Percentiles rank a stretch among this genome's conserved stretches.
phyloP scores from a whole-genome alignment of 2,329 filamentous ascomycete genomes.

The Neonectria punicea region DNA sequence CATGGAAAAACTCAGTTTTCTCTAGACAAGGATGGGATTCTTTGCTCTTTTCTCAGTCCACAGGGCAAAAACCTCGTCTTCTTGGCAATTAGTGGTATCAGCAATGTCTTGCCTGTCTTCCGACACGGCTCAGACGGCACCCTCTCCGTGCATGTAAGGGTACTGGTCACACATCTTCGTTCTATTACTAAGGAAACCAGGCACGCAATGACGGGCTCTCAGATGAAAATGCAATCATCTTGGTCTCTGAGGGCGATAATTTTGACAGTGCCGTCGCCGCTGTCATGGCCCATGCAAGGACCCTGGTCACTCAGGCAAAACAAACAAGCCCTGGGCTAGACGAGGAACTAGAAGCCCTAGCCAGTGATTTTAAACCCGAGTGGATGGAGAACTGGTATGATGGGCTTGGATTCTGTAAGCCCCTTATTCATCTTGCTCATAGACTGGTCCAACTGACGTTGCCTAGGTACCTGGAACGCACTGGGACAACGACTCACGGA shows the following conservation, averaged over 20 bases:
- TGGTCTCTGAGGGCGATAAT: slow-evolving; percentile 76
- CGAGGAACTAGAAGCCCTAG: slow-evolving; percentile 57
- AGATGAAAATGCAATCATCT: slow-evolving; percentile 66
- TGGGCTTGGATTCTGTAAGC: slow-evolving; percentile 85
- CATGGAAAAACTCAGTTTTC: slow-evolving; percentile 77
- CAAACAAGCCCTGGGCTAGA: slow-evolving; percentile 54
- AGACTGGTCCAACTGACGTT: slow-evolving; percentile 27
- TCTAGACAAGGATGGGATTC: slow-evolving; percentile 80
- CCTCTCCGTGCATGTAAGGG: slow-evolving; percentile 72
- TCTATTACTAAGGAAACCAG: slow-evolving; percentile 48
- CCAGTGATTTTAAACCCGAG: slow-evolving; percentile 62
- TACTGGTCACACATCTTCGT: background rate
- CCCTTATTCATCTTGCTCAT: background rate
- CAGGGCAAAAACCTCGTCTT: slow-evolving; percentile 81
- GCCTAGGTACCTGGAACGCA: slow-evolving; percentile 86
- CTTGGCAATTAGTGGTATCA: slow-evolving; percentile 79
- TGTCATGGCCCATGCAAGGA: slow-evolving; percentile 88
- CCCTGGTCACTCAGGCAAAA: slow-evolving; percentile 55
- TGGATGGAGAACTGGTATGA: slow-evolving; percentile 94
- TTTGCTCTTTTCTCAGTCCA: slow-evolving; percentile 79
- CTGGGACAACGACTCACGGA: slow-evolving; percentile 86
- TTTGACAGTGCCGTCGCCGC: slow-evolving; percentile 83
- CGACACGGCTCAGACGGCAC: slow-evolving; percentile 72
- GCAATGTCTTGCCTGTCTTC: slow-evolving; percentile 76
- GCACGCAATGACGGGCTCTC: slow-evolving; percentile 73